Base-by-base conservation (phyloP, 768 basidiomycete genomes). In the Boletus rubescentipes region DNA sequence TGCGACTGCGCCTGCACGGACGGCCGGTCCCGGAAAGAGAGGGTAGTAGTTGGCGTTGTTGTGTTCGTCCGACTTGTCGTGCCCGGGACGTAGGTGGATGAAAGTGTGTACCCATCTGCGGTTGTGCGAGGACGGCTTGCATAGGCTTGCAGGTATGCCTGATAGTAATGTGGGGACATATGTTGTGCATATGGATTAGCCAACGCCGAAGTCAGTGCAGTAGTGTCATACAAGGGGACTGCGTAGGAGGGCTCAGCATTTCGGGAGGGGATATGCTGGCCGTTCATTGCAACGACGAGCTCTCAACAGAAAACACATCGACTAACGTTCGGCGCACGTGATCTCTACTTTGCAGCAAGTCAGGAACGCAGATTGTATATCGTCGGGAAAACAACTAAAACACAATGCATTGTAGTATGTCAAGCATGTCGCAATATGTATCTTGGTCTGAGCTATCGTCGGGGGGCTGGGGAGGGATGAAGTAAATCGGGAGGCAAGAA, bases 161-260 rank as follows among this genome's bases (percentile, higher is more conserved):
- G 82, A 20, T 77, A 76, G 72, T 84, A 83, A 61, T 84, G 82
- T 16, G 75, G 68, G 36, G 79, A 79, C 42, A 62, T 46, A 44
- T 59, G 49, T 49, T 63, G 69, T 5, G 61, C 58, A 40, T 70
- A 70, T 16, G 68, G 68, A 29, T 73, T 72, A 16, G 59, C 48
- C 58, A 71, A 42, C 37, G 64, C 61, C 0, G 61, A 57, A 4
- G 66, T 66, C 5, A 71, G 52, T n/a, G 54, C 51, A 10, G 60
- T 58, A 7, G 68, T 69, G 38, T 68, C 59, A 35, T 61, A 63
- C 46, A 56, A 3, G 7, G 67, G 67, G 14, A 11, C 29, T 0
- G 55, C 30, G 46, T 51, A 66, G n/a, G 60, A 43, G n/a, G 55
- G 36, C 16, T 32, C 39, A 34, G 30, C 26, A 6, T 18, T 51